Evolutionary conservation across 805 yeast genomes (phyloP), one percentile per base, ranked within the genome.

Genomic region (Starmerella potacharoeniae): DNA sequence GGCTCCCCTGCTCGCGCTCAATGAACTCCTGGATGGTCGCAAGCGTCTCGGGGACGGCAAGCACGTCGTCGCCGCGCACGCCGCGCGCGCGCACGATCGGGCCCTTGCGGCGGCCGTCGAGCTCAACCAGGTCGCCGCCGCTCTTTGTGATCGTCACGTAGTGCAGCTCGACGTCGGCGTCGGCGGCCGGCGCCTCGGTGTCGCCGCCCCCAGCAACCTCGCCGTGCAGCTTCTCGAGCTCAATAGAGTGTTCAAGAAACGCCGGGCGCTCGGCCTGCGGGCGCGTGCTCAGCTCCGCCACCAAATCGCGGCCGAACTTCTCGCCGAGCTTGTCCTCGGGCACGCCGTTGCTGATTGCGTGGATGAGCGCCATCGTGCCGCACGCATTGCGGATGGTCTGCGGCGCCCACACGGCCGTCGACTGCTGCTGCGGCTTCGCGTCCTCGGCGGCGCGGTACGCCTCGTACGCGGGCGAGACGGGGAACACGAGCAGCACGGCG

Each of bases 381-480:
- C 98, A 91, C 0, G 95, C 95, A 66, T 91, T 91, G 58, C 78
- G 79, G 16, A 93, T 79, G 0, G 89, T 81, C 65, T 91, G 98
- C 61, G 80, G 81, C 62, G 82, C 80, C 97, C 97, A 93, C n/a
- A 76, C 60, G 14, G 81, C 72, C 6, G 63, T 70, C 58, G 59
- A 66, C 29, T 57, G 58, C 6, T 53, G 53, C 29, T 54, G 59
- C 22, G 62, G 55, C 11, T 63, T 52, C 5, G 58, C 51, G 55
- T 80, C 83, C 45, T 73, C 76, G 14, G 60, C 58, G 28, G 62
- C 51, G 47, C 83, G 71, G 54, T 78, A 73, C 14, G 62, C 56
- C 60, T 86, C 93, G 65, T 82, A 84, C 3, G 70, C 65, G 16
- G 71, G 71, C 1, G 91, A 81, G 1, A 90, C 71, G 2, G 98